Percentiles rank a stretch among this genome's conserved stretches.
Evolutionary conservation across 495 filamentous ascomycete genomes (phyloP).

Genomic region (Neohortaea acidophila): DNA sequence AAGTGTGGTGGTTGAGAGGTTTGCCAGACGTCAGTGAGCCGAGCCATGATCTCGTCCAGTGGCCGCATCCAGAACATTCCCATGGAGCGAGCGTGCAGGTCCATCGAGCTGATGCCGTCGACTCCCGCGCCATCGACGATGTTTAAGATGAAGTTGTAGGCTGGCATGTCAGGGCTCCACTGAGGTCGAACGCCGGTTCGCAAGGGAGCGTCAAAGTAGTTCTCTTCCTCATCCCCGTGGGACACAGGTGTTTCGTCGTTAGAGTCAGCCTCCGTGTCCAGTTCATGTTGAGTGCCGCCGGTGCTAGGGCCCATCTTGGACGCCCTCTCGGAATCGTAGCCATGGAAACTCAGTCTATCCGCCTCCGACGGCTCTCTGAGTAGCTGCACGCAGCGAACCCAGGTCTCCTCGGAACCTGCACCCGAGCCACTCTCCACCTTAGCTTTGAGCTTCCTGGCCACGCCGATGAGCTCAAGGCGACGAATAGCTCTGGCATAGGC

Average conservation of each 20-base stretch:
- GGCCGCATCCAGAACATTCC: constrained; percentile 44
- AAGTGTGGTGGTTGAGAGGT: constrained; percentile 48
- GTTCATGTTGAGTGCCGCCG: constrained; percentile 1
- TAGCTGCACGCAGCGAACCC: constrained; percentile 51
- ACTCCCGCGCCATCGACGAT: constrained; percentile 18
- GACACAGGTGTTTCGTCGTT: constrained; percentile 5
- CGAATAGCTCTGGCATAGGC: too few species aligned
- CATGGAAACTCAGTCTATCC: constrained; percentile 1
- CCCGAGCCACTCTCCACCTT: constrained; percentile 37
- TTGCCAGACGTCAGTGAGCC: constrained; percentile 45
- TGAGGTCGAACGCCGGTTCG: background rate
- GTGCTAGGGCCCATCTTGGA: background rate
- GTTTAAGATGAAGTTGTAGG: constrained; percentile 7
- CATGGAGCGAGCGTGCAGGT: constrained; percentile 34
- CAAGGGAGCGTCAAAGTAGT: background rate
- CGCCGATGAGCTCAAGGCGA: too few species aligned
- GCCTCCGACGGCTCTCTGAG: constrained; percentile 51
- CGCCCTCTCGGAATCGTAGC: background rate
- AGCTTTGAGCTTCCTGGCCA: constrained; percentile 52
- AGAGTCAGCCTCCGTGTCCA: constrained; percentile 2
- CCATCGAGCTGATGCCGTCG: constrained; percentile 33
- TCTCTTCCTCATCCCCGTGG: too few species aligned
- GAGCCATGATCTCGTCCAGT: constrained; percentile 39
- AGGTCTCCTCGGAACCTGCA: constrained; percentile 14
- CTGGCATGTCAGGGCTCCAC: constrained; percentile 10